Conservation (phyloP, 768 basidiomycete genomes). For the Leccinum olivaceopallidum region DNA sequence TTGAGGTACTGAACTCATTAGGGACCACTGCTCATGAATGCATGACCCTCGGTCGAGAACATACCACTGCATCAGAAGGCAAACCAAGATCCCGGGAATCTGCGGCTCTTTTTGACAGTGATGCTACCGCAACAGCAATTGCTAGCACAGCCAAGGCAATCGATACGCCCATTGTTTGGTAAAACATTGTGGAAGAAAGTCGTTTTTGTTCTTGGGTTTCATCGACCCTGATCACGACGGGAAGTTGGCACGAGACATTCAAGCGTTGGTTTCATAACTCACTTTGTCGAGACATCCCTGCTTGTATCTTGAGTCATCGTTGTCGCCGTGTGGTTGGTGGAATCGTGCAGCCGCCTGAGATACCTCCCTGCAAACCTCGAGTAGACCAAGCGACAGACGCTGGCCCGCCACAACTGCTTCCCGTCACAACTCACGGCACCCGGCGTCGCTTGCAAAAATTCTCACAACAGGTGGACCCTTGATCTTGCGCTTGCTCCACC, state of each 20-base stretch:
- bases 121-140: slow-evolving; percentile 5
- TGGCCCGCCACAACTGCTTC: not conserved
- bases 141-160: slow-evolving; percentile 5
- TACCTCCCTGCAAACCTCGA: not conserved
- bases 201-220: not conserved
- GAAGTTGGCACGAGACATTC: not conserved
- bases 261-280: not conserved
- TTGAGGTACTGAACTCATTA: slow-evolving; percentile 44
- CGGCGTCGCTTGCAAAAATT: not conserved
- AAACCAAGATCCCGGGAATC: slow-evolving; percentile 3
- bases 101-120: not conserved
- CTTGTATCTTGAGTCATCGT: not conserved
- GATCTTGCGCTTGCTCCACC: not conserved
- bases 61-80: slow-evolving; percentile 27
- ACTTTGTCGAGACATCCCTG: not conserved
- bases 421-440: not conserved
- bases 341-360: not conserved
- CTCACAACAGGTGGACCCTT: not conserved
- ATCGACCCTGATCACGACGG: not conserved
- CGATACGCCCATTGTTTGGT: not conserved
- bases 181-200: not conserved
- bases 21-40: not conserved
- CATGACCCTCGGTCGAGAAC: slow-evolving; percentile 1
- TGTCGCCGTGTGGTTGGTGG: not conserved
- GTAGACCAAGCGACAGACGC: not conserved